A percentile compares a stretch with the other conserved stretches of the same genome.
Evolutionary conservation across 1,139 yeast species (phyloP).

Genomic region (Arxiozyma slooffiae): DNA sequence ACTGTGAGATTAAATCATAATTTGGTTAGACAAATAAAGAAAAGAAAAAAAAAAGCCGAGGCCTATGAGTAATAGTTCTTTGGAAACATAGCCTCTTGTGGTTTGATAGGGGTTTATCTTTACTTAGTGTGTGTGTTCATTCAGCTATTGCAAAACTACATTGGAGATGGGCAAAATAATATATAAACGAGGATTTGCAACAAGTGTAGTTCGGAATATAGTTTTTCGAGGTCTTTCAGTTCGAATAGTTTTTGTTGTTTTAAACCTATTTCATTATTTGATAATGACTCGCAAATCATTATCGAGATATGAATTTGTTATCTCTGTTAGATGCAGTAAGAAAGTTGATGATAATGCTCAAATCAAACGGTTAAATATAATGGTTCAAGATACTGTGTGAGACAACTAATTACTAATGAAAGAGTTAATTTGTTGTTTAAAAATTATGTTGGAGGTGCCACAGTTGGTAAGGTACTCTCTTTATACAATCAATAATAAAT

Average conservation of each 20-base stretch:
- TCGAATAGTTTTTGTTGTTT: slow-evolving; percentile 11
- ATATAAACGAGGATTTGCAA: slow-evolving; percentile 12
- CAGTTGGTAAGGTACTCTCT: slow-evolving; percentile 16
- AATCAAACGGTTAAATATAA: slow-evolving; percentile 14
- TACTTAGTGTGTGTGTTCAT: slow-evolving; percentile 7
- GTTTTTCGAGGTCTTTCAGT: slow-evolving; percentile 16
- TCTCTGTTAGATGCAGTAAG: slow-evolving; percentile 15
- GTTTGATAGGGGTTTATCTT: slow-evolving; percentile 7
- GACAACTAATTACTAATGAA: slow-evolving; percentile 11
- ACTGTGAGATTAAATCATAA: slow-evolving; percentile 11
- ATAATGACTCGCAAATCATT: slow-evolving; percentile 13
- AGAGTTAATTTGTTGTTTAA: slow-evolving; percentile 13
- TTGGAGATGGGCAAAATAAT: slow-evolving; percentile 7
- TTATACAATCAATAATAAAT: slow-evolving; percentile 13
- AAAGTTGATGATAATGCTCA: slow-evolving; percentile 17
- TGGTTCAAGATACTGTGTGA: slow-evolving; percentile 11
- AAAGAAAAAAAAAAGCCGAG: slow-evolving; percentile 8
- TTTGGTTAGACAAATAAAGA: too few species aligned
- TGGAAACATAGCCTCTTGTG: slow-evolving; percentile 8
- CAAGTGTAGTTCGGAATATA: slow-evolving; percentile 13
- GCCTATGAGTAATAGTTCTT: slow-evolving; percentile 7
- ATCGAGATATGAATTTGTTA: slow-evolving; percentile 13
- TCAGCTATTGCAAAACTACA: slow-evolving; percentile 8
- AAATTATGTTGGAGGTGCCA: slow-evolving; percentile 16
- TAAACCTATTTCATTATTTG: slow-evolving; percentile 11